These are phyloP conservation scores for Trichoderma virens DNA, from an alignment of 495 filamentous ascomycete genomes.

Conservation along the genomic window DNA sequence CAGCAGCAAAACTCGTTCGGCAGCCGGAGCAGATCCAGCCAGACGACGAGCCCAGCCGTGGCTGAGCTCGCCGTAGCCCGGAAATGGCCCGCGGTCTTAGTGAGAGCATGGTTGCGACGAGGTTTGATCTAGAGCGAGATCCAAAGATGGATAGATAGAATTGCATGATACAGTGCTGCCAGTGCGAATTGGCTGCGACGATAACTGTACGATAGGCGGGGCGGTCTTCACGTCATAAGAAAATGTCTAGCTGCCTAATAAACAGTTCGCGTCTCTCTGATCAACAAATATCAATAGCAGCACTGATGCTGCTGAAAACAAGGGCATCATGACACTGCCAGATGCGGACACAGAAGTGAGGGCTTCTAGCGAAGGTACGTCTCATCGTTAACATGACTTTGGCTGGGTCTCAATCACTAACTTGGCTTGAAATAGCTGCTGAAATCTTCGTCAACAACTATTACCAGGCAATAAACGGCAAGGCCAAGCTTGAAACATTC, in stretches of 20 bases:
- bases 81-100: neutral
- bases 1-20: neutral
- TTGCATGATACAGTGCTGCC: constrained; percentile 4
- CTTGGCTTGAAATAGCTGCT: constrained; percentile 22
- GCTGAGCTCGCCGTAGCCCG: neutral
- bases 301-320: neutral
- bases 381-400: neutral
- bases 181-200: neutral
- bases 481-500: constrained; percentile 23
- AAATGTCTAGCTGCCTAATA: too few species aligned
- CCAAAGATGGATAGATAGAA: neutral
- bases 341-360: constrained; percentile 18
- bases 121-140: neutral
- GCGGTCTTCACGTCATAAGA: neutral
- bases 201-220: constrained; percentile 1
- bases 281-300: too few species aligned
- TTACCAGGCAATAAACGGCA: constrained; percentile 31
- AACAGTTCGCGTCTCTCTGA: too few species aligned
- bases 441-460: constrained; percentile 33
- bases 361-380: constrained; percentile 25
- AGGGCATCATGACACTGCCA: constrained; percentile 11
- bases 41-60: neutral
- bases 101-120: neutral
- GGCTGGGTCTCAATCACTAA: neutral
- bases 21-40: constrained; percentile 6